These are phyloP conservation scores for Gossypium turneri DNA, from an alignment of 345 rosid species.

Conservation along the genomic window DNA sequence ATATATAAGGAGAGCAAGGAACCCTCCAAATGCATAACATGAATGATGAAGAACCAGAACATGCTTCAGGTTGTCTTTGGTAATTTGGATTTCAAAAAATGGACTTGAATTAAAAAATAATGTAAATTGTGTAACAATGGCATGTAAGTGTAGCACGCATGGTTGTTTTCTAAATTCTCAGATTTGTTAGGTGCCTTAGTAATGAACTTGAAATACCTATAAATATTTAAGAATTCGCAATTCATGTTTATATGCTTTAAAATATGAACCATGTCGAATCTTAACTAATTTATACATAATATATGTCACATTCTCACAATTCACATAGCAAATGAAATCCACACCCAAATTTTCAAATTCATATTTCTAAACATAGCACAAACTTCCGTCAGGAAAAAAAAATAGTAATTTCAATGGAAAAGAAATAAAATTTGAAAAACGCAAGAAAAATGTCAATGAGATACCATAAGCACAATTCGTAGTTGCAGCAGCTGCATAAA, in stretches of 20 bases:
- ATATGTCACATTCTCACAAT: neutral
- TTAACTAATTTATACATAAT: neutral
- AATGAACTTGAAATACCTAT: neutral
- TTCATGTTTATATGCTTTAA: neutral
- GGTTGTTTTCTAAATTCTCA: neutral
- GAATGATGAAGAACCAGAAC: neutral
- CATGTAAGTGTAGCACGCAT: neutral
- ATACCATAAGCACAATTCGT: slow-evolving; percentile 84
- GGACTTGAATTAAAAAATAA: neutral
- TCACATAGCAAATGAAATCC: neutral
- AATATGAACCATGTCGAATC: neutral
- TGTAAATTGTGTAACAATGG: neutral
- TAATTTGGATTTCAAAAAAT: neutral
- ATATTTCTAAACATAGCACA: neutral
- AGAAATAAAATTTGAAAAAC: neutral
- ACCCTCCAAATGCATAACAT: neutral
- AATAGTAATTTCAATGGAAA: neutral
- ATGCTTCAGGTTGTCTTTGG: neutral
- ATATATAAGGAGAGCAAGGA: too few species aligned
- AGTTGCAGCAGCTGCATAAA: slow-evolving; percentile 93
- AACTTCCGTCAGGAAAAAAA: neutral
- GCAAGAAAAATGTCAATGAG: neutral
- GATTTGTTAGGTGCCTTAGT: neutral
- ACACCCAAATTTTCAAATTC: neutral
- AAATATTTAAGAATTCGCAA: neutral